A percentile compares a stretch with the other conserved stretches of the same genome.
Conservation (phyloP, 2,329 filamentous ascomycete genomes). For the Calonectria multiphialidica region DNA sequence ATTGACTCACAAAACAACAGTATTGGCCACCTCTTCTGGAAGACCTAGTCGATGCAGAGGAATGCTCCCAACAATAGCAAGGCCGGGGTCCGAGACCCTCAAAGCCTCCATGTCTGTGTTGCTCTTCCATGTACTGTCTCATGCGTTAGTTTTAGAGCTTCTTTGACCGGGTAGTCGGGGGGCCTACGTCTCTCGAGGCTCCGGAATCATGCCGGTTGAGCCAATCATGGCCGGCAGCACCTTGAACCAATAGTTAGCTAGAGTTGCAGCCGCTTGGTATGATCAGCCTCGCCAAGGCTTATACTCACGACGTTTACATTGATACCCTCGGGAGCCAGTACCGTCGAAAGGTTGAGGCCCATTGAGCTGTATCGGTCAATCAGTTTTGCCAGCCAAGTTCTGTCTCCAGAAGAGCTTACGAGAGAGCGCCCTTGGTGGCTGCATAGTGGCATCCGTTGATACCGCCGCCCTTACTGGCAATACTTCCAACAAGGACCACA, state of each 20-base stretch:
- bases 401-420: constrained; percentile 8
- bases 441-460: constrained; percentile 53
- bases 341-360: constrained; percentile 49
- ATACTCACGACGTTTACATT: constrained; percentile 50
- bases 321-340: constrained; percentile 47
- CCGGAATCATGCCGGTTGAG: constrained; percentile 50
- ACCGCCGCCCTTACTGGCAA: constrained; percentile 47
- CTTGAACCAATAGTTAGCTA: constrained; percentile 16
- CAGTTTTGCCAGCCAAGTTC: constrained; percentile 8
- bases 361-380: constrained; percentile 43
- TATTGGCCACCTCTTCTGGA: constrained; percentile 50
- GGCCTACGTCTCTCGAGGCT: constrained; percentile 44
- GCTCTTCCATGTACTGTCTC: constrained; percentile 46
- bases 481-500: constrained; percentile 49
- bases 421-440: constrained; percentile 48
- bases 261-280: neutral
- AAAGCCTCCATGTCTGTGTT: constrained; percentile 46
- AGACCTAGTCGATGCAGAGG: constrained; percentile 49
- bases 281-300: neutral
- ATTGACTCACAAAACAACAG: constrained; percentile 48
- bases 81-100: constrained; percentile 46
- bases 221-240: constrained; percentile 52
- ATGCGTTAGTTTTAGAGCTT: neutral
- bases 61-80: constrained; percentile 49
- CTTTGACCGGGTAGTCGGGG: too few relatives aligned